These are phyloP conservation scores for Coemansia sp. DNA, from an alignment of 192 early-diverging fungal species.

Conservation along the genomic window DNA sequence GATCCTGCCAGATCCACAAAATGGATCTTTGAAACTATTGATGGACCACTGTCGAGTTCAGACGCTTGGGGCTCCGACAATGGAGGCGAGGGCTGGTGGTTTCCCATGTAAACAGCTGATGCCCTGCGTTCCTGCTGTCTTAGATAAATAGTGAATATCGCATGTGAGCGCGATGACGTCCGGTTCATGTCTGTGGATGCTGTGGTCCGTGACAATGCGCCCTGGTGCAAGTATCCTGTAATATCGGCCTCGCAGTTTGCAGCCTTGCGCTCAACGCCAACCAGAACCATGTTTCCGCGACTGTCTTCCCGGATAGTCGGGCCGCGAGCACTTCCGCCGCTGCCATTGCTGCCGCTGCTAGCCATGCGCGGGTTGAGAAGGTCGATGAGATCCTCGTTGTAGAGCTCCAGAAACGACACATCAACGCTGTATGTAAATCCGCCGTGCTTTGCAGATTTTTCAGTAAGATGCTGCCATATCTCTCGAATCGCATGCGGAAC, in stretches of 20 bases:
- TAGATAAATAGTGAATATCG: constrained; percentile 89
- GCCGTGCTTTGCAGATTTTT: constrained; percentile 7
- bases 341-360: constrained; percentile 36
- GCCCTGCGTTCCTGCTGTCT: constrained; percentile 75
- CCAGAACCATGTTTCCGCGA: constrained; percentile 83
- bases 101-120: not conserved
- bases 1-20: constrained; percentile 99
- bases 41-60: constrained; percentile 22
- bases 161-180: constrained; percentile 91
- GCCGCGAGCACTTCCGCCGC: constrained; percentile 37
- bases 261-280: constrained; percentile 79
- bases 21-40: constrained; percentile 85
- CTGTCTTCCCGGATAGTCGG: constrained; percentile 83
- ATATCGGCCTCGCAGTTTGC: constrained; percentile 68
- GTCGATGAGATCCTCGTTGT: constrained; percentile 97
- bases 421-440: constrained; percentile 43
- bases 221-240: constrained; percentile 66
- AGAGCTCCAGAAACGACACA: constrained; percentile 93
- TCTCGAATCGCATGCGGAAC: constrained; percentile 47
- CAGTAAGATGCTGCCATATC: constrained; percentile 36
- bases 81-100: constrained; percentile 3
- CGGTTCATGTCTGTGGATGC: constrained; percentile 98
- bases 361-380: constrained; percentile 59
- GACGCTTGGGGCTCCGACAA: not conserved
- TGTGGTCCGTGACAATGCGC: constrained; percentile 78